Evolutionary conservation across 2,329 filamentous ascomycete species (phyloP).

Genomic region (Dactylellina leptospora): DNA sequence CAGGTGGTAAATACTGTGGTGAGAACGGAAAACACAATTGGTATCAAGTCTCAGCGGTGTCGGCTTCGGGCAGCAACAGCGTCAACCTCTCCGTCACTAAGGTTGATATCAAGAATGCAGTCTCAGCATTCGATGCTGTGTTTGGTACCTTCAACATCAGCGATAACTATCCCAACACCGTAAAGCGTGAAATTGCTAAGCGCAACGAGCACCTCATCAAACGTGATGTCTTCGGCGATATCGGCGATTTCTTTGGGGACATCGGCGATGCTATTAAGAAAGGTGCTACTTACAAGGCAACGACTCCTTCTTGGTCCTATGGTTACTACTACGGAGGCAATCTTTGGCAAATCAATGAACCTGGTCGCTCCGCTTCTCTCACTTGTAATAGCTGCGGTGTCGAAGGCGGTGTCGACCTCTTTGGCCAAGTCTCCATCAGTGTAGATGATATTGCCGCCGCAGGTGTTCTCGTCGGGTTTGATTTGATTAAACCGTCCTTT

Average conservation of each 20-base stretch:
- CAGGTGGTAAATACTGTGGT: conserved; percentile 35
- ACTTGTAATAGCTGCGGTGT: conserved; percentile 16
- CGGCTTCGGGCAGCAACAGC: background rate
- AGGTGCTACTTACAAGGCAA: background rate
- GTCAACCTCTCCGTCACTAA: background rate
- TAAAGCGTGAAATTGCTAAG: conserved; percentile 1
- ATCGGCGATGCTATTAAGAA: background rate
- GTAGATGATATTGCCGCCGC: conserved; percentile 1
- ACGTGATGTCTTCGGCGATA: background rate
- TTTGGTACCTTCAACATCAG: conserved; percentile 33
- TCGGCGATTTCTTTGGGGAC: background rate
- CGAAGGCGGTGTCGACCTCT: conserved; percentile 11
- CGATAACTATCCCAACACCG: background rate
- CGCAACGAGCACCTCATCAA: too few species aligned
- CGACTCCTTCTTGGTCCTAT: conserved; percentile 8
- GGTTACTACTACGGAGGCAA: background rate
- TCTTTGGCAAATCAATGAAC: conserved; percentile 31
- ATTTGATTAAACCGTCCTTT: conserved; percentile 26
- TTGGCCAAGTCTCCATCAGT: conserved; percentile 23
- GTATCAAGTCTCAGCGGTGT: background rate
- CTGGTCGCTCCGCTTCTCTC: background rate
- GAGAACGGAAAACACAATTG: conserved; percentile 20
- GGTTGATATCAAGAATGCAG: conserved; percentile 2
- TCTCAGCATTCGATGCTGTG: background rate
- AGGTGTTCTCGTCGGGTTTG: conserved; percentile 22